Evolutionary conservation across 2,329 filamentous ascomycete genomes (phyloP).

Genomic region (Fusarium tricinctum): DNA sequence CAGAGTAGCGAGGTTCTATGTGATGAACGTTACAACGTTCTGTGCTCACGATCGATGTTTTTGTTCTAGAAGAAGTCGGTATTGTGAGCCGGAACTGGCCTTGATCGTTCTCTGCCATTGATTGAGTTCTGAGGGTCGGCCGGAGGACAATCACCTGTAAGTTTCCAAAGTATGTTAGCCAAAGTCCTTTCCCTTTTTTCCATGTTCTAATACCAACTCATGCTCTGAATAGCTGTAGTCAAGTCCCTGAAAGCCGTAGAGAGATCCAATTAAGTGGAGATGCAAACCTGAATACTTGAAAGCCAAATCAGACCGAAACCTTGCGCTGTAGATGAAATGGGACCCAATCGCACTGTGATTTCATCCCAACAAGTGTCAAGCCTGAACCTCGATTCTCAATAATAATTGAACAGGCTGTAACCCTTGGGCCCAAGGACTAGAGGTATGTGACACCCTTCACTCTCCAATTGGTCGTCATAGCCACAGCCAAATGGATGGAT

Average conservation of each 20-base stretch:
- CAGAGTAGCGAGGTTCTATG: too few relatives aligned
- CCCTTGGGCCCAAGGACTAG: neutral
- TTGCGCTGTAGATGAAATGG: too few relatives aligned
- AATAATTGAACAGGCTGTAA: neutral
- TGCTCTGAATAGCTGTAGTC: too few relatives aligned
- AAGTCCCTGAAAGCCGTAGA: too few relatives aligned
- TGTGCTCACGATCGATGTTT: neutral
- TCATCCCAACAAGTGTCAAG: too few relatives aligned
- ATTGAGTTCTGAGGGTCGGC: neutral
- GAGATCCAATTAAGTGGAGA: too few relatives aligned
- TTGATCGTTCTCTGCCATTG: neutral
- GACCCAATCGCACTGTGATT: too few relatives aligned
- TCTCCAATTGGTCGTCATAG: neutral
- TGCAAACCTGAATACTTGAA: too few relatives aligned
- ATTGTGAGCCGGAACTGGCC: neutral
- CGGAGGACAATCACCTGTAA: neutral
- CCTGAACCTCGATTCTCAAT: too few relatives aligned
- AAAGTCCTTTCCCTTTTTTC: neutral
- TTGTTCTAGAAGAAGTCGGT: neutral
- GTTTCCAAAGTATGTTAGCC: neutral
- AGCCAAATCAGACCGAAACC: too few relatives aligned
- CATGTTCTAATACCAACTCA: too few relatives aligned
- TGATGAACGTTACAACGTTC: neutral
- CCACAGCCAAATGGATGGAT: neutral
- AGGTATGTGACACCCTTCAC: neutral